Base-by-base conservation (phyloP, 2,329 filamentous ascomycete genomes). In the Aspergillus sp. region DNA sequence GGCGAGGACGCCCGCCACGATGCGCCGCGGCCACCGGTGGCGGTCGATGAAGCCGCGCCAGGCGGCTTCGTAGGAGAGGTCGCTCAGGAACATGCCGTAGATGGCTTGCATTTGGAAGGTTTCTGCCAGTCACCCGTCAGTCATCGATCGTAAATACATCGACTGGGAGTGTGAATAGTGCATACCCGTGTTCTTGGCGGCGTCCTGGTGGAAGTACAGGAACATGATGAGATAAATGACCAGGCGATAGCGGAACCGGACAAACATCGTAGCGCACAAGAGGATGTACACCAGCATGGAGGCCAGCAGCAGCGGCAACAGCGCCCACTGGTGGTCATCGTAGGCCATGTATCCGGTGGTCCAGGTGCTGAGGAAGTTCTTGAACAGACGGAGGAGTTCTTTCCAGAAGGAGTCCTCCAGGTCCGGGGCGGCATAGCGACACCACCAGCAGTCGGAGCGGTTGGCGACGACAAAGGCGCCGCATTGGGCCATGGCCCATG, bases 241-340 rank as follows among this genome's bases (percentile, higher is more conserved):
- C 21, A 79, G 62, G 20, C 79, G 72, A 62, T 74, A 79, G 51
- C 71, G 72, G 61, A 78, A 77, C 55, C 72, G 74, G 71, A 80
- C 75, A 43, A 66, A 69, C 63, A 69, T 67, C 0, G 67, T 70
- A 4, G 77, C 78, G 16, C 74, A 71, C 21, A 80, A 67, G 23
- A 77, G 62, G 5, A 79, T 69, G 56, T 79, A 81, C 32, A 81
- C 75, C 56, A 78, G 69, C 71, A 81, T 80, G 0, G 78, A 77
- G 10, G 77, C 77, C 52, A 76, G 67, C 4, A 81, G 63, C 45
- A 81, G 65, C 11, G 77, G 78, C 23, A 79, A 65, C 60, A 81
- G 72, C 3, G 79, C 78, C 80, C 80, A 82, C 59, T 82, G 80
- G 54, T 82, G 79, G 51, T 80, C 74, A 59, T 82, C 80, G 50